A percentile compares a stretch with the other conserved stretches of the same genome.
These are phyloP conservation scores for Claviceps capensis DNA, from an alignment of 2,329 filamentous ascomycete species.

Conservation along the genomic window DNA sequence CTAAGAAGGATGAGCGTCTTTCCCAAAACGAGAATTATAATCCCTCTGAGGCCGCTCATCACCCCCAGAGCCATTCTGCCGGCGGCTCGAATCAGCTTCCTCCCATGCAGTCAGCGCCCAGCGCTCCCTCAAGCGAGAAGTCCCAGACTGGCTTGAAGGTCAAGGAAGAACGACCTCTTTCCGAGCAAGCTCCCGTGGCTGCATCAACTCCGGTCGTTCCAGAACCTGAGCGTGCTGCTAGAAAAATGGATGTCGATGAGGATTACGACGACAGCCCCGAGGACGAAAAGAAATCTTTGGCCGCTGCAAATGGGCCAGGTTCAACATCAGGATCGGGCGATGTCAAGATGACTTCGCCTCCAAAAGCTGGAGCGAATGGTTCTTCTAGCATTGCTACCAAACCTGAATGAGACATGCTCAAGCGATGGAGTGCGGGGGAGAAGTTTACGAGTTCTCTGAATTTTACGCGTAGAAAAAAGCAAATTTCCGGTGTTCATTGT, in stretches of 20 bases:
- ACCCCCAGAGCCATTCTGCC: slow-evolving; percentile 43
- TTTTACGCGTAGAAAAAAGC: slow-evolving; percentile 6
- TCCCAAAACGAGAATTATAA: slow-evolving; percentile 70
- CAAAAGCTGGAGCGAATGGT: slow-evolving; percentile 27
- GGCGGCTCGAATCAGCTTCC: slow-evolving; percentile 39
- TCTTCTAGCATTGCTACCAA: slow-evolving; percentile 21
- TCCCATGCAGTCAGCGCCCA: slow-evolving; percentile 44
- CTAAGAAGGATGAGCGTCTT: slow-evolving; percentile 48
- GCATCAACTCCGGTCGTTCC: slow-evolving; percentile 38
- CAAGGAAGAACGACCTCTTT: slow-evolving; percentile 47
- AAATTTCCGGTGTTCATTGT: slow-evolving; percentile 11
- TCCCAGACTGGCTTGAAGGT: slow-evolving; percentile 17
- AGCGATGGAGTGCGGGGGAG: not conserved
- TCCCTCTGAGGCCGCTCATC: slow-evolving; percentile 84
- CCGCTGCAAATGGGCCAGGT: slow-evolving; percentile 29
- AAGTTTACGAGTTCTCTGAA: slow-evolving; percentile 14
- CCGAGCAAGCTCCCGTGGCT: slow-evolving; percentile 25
- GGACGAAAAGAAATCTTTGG: slow-evolving; percentile 54
- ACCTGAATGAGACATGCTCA: slow-evolving; percentile 23
- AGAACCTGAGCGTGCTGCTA: slow-evolving; percentile 70
- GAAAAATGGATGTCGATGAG: slow-evolving; percentile 95
- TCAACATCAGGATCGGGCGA: slow-evolving; percentile 36
- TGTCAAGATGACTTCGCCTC: slow-evolving; percentile 27
- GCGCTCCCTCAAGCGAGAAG: slow-evolving; percentile 41
- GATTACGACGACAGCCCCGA: slow-evolving; percentile 93